These are phyloP conservation scores for Colletotrichum agaves DNA, from an alignment of 2,329 filamentous ascomycete genomes.

Conservation along the genomic window DNA sequence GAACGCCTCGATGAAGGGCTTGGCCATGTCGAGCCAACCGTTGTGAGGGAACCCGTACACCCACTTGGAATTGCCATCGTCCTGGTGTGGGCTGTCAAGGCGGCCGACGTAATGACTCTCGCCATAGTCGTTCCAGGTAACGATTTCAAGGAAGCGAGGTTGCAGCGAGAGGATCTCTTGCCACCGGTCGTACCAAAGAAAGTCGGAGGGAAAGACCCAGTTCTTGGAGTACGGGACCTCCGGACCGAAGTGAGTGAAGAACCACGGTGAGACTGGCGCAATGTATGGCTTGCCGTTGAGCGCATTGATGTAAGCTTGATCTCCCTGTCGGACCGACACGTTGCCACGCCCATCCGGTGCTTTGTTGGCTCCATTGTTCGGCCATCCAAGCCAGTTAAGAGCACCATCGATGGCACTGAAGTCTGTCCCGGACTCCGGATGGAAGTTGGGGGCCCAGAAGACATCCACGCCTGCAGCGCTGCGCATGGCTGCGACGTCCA, in stretches of 20 bases:
- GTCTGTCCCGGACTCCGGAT: slow-evolving; percentile 51
- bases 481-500: slow-evolving; percentile 55
- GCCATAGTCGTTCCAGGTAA: slow-evolving; percentile 62
- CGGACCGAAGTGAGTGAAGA: slow-evolving; percentile 60
- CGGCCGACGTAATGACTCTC: slow-evolving; percentile 67
- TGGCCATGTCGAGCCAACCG: slow-evolving; percentile 64
- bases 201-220: slow-evolving; percentile 68
- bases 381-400: slow-evolving; percentile 60
- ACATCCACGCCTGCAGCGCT: slow-evolving; percentile 55
- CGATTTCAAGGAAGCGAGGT: slow-evolving; percentile 59
- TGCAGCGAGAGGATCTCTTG: slow-evolving; percentile 55
- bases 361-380: slow-evolving; percentile 58
- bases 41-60: slow-evolving; percentile 57
- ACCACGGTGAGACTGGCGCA: slow-evolving; percentile 55
- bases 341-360: slow-evolving; percentile 53
- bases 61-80: slow-evolving; percentile 59
- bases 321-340: slow-evolving; percentile 54
- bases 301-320: slow-evolving; percentile 47
- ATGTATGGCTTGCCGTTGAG: slow-evolving; percentile 59
- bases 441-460: slow-evolving; percentile 63
- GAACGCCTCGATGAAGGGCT: slow-evolving; percentile 64
- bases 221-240: slow-evolving; percentile 61
- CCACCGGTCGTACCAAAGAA: slow-evolving; percentile 70
- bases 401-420: slow-evolving; percentile 55
- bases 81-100: slow-evolving; percentile 54